phyloP scores from a whole-genome alignment of 2,329 filamentous ascomycete species.

The Penicillium sp. region DNA sequence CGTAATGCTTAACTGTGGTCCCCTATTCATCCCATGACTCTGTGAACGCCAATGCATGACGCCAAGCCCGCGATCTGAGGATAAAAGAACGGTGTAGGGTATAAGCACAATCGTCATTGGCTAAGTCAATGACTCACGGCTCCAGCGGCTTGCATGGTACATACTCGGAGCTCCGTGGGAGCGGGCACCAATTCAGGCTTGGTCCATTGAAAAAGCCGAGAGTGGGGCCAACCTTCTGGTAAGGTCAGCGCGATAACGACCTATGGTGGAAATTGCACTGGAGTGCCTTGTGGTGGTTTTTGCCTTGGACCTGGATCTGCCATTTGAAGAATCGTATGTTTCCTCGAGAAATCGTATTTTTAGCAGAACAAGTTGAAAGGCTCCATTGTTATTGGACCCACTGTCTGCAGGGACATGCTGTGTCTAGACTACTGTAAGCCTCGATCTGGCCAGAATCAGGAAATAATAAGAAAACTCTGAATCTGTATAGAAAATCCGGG shows the following conservation, averaged over 20 bases:
- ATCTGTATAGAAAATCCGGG: background rate
- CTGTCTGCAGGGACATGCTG: background rate
- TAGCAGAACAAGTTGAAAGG: background rate
- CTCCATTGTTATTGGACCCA: background rate
- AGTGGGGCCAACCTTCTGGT: background rate
- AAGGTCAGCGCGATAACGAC: background rate
- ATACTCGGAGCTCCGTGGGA: constrained; percentile 3
- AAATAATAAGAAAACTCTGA: background rate
- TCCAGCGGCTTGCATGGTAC: constrained; percentile 1
- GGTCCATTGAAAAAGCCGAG: background rate
- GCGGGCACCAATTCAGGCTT: background rate
- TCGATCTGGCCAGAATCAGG: background rate
- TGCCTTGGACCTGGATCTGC: background rate
- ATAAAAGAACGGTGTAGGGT: constrained; percentile 13
- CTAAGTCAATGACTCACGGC: constrained; percentile 9
- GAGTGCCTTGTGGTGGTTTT: background rate
- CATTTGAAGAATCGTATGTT: too few species aligned
- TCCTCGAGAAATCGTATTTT: background rate
- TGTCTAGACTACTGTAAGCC: background rate
- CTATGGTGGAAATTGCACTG: background rate
- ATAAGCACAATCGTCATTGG: background rate
- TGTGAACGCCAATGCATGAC: background rate
- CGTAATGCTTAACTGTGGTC: background rate
- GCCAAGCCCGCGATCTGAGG: background rate
- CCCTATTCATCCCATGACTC: background rate